Percentiles rank a stretch among this genome's conserved stretches.
phyloP scores from a whole-genome alignment of 2,329 filamentous ascomycete genomes.

The Aspergillus phoenicis region DNA sequence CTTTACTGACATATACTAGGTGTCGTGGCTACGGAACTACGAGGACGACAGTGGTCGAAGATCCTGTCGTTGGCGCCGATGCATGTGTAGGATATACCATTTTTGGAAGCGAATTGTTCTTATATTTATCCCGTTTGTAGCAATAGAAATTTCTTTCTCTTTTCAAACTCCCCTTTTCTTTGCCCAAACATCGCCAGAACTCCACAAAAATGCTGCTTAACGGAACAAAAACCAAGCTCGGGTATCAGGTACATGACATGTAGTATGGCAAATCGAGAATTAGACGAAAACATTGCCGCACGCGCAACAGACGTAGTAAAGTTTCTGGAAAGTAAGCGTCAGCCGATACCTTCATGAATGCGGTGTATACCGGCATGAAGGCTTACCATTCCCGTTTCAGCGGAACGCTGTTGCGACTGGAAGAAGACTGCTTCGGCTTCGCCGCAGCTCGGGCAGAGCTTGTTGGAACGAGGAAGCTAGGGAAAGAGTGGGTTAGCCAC shows the following conservation, averaged over 20 bases:
- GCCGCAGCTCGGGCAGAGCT: slow-evolving; percentile 79
- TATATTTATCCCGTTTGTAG: slow-evolving; percentile 31
- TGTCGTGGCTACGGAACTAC: slow-evolving; percentile 85
- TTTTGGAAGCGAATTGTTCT: slow-evolving; percentile 33
- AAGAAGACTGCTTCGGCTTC: slow-evolving; percentile 96
- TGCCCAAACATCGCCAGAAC: slow-evolving; percentile 24
- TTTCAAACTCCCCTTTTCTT: not conserved
- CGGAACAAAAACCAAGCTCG: slow-evolving; percentile 16
- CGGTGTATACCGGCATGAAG: slow-evolving; percentile 12
- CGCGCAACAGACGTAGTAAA: slow-evolving; percentile 90
- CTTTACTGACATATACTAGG: slow-evolving; percentile 51
- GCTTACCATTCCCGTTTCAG: slow-evolving; percentile 96
- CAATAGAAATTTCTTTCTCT: slow-evolving; percentile 30
- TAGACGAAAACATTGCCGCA: slow-evolving; percentile 80
- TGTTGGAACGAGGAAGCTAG: slow-evolving; percentile 86
- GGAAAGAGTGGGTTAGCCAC: slow-evolving; percentile 41
- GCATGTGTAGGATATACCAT: slow-evolving; percentile 61
- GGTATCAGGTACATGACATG: slow-evolving; percentile 17
- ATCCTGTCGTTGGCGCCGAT: slow-evolving; percentile 92
- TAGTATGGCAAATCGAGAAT: slow-evolving; percentile 18
- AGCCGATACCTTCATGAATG: slow-evolving; percentile 13
- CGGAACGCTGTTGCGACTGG: slow-evolving; percentile 95
- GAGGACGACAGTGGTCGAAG: slow-evolving; percentile 96
- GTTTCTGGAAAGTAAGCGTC: slow-evolving; percentile 62
- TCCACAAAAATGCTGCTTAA: slow-evolving; percentile 21